phyloP scores from a whole-genome alignment of 148 eudicot species.

The Hydrangea macrophylla region DNA sequence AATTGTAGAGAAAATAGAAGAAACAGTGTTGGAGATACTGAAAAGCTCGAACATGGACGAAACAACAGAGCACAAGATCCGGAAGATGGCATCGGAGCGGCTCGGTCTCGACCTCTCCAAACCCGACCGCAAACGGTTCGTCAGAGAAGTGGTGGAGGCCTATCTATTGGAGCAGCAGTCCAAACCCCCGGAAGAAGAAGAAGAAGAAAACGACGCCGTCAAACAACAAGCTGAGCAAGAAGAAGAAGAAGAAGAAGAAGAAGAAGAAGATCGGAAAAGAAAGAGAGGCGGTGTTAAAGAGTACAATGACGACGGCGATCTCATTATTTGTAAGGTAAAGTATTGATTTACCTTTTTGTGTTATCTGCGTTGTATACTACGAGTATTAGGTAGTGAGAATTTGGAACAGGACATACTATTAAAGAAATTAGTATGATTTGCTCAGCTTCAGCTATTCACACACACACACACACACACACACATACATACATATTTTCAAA shows the following conservation, averaged over 20 bases:
- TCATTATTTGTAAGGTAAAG: constrained; percentile 74
- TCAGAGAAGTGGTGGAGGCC: constrained; percentile 58
- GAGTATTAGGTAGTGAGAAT: neutral
- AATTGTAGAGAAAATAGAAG: constrained; percentile 41
- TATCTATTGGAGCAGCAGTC: constrained; percentile 43
- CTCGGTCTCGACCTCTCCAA: constrained; percentile 69
- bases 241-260: constrained; percentile 32
- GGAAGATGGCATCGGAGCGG: constrained; percentile 60
- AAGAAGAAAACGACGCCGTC: constrained; percentile 22
- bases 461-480: no score
- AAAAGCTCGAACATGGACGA: constrained; percentile 59
- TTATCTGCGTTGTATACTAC: neutral
- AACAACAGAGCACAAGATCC: constrained; percentile 66
- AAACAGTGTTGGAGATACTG: constrained; percentile 61
- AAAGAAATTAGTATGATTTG: neutral
- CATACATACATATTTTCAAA: no score
- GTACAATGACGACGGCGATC: constrained; percentile 84
- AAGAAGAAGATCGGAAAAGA: constrained; percentile 20
- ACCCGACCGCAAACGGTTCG: constrained; percentile 54
- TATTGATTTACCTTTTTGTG: neutral
- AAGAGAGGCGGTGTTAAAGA: constrained; percentile 43
- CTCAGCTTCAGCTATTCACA: neutral
- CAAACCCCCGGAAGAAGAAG: constrained; percentile 7
- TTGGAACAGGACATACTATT: constrained; percentile 4
- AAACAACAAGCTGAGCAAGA: constrained; percentile 16